These are phyloP conservation scores for Tolypocladium amazonense DNA, from an alignment of 2,329 filamentous ascomycete species.

Conservation along the genomic window DNA sequence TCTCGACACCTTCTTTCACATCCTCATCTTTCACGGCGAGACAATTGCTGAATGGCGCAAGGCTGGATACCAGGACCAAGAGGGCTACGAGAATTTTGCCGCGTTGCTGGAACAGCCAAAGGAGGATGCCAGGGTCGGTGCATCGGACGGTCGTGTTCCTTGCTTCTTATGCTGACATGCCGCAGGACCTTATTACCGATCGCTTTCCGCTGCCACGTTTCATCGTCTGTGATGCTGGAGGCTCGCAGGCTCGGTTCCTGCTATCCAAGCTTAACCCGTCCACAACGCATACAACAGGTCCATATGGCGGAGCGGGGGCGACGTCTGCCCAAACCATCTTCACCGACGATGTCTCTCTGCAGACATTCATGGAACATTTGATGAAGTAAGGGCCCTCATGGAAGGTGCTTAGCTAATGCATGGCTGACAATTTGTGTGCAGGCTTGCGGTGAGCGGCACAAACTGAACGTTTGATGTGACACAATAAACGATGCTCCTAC, in stretches of 20 bases:
- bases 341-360: constrained; percentile 93
- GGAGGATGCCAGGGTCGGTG: constrained; percentile 81
- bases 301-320: constrained; percentile 76
- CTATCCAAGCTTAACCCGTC: constrained; percentile 95
- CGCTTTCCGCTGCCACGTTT: constrained; percentile 97
- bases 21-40: constrained; percentile 97
- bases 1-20: constrained; percentile 98
- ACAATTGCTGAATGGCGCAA: constrained; percentile 98
- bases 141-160: not conserved
- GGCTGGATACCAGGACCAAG: constrained; percentile 93
- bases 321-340: constrained; percentile 96
- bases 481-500: not conserved
- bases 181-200: constrained; percentile 86
- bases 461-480: constrained; percentile 30
- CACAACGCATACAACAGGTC: constrained; percentile 88
- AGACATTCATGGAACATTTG: constrained; percentile 98
- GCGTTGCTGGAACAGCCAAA: constrained; percentile 83
- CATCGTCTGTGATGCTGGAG: constrained; percentile 97
- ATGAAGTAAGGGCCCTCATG: constrained; percentile 67
- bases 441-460: constrained; percentile 53
- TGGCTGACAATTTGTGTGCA: constrained; percentile 12
- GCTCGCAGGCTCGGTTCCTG: constrained; percentile 93
- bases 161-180: constrained; percentile 11
- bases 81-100: constrained; percentile 95
- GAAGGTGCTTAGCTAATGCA: not conserved